Base-by-base conservation (phyloP, 2,329 filamentous ascomycete genomes). In the Pseudocercospora musae region DNA sequence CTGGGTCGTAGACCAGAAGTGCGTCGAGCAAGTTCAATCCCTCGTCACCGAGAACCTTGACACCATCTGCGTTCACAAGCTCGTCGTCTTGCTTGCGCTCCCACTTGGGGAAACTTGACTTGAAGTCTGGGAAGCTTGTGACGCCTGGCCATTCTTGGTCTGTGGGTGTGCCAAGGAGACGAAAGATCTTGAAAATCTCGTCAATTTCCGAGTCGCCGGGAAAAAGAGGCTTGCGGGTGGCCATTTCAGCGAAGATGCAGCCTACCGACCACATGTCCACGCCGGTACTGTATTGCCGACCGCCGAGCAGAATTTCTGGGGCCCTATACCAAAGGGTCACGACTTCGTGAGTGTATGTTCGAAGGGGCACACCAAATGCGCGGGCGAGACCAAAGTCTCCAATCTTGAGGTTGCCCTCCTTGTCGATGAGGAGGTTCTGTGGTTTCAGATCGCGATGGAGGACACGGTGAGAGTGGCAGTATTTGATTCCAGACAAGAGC, bases 171-270 rank as follows among this genome's bases (percentile, higher is more conserved):
- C 95, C 95, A 95, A 99, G 99, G 64, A 99, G 89, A 63, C 95
- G 87, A 84, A 99, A 99, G 77, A 99, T 99, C 76, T 96, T 92
- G 66, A 96, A 85, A 57, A 98, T 88, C 77, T 99, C 95, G 75
- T 99, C 95, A 77, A 99, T 95, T 76, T 99, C 99, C 40, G 95
- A 97, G 1, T 95, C 99, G 62, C 95, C 95, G 0, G 95, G 95
- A 80, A 99, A 99, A 6, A 99, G 84, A 0, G 95, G 95, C 18
- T 95, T 86, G 3, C 95, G 95, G 0, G 94, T 97, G 78, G 96
- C 98, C 92, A 99, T 97, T 79, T 99, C 95, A 9, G 95, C 95
- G 95, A 99, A 98, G 82, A 99, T 99, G 78, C 95, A 99, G 60
- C 95, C 95, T 6, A 95, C 95, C 6, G 92, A 96, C 95, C 95